Percentiles rank a stretch among this genome's conserved stretches.
Evolutionary conservation across 2,329 filamentous ascomycete species (phyloP).

Genomic region (Aspergillus ustus): DNA sequence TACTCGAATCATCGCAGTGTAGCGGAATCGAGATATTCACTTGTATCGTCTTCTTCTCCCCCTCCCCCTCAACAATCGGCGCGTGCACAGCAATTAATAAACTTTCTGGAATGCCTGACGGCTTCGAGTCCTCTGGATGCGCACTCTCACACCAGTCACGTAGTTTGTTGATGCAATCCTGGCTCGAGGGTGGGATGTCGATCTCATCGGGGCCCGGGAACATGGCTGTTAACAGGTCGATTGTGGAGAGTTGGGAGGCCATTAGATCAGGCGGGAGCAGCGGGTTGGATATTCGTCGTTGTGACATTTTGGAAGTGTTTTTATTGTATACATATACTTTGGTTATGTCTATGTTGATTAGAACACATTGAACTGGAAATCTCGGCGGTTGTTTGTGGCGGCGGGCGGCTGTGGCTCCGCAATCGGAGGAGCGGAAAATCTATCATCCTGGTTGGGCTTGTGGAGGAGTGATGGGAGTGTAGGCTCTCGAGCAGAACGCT

Average conservation of each 20-base stretch:
- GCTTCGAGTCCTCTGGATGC: slow-evolving; percentile 11
- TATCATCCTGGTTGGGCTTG: background rate
- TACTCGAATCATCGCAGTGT: slow-evolving; percentile 24
- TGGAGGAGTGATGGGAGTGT: no score
- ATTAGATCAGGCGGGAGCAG: slow-evolving; percentile 51
- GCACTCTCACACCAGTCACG: slow-evolving; percentile 34
- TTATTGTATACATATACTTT: background rate
- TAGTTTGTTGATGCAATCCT: slow-evolving; percentile 31
- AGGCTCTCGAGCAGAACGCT: no score
- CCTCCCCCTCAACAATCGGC: slow-evolving; percentile 29
- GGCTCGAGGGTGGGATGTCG: slow-evolving; percentile 45
- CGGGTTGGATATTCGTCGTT: background rate
- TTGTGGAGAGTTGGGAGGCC: slow-evolving; percentile 54
- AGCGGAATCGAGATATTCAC: slow-evolving; percentile 37
- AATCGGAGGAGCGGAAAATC: background rate
- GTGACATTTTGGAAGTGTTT: slow-evolving; percentile 20
- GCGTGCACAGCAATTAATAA: slow-evolving; percentile 31
- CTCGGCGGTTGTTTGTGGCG: background rate
- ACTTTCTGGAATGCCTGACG: slow-evolving; percentile 25
- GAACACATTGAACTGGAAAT: background rate
- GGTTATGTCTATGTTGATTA: background rate
- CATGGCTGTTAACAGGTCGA: slow-evolving; percentile 60
- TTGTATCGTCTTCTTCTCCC: slow-evolving; percentile 31
- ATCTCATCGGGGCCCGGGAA: slow-evolving; percentile 49
- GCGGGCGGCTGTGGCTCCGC: background rate